A percentile compares a stretch with the other conserved stretches of the same genome.
Conservation (phyloP, 2,329 filamentous ascomycete species). For the Phyllosticta capitalensis region DNA sequence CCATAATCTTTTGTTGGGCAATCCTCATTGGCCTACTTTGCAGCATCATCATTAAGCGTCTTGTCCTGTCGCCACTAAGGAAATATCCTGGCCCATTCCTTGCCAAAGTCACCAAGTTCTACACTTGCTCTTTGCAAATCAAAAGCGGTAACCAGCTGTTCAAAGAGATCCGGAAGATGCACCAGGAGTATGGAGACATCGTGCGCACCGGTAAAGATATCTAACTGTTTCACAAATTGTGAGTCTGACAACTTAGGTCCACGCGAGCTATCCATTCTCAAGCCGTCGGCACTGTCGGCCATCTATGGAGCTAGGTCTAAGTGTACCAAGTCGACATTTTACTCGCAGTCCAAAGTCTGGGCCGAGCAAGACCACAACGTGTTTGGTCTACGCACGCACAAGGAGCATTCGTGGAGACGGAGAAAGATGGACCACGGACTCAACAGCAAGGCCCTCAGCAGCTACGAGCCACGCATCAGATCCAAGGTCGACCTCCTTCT, state of each 20-base stretch:
- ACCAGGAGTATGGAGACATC: conserved; percentile 9
- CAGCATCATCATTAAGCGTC: conserved; percentile 32
- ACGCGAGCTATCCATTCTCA: conserved; percentile 19
- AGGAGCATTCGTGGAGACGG: conserved; percentile 20
- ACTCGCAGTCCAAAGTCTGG: conserved; percentile 16
- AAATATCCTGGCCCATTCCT: conserved; percentile 13
- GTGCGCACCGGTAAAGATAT: conserved; percentile 13
- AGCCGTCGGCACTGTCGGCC: conserved; percentile 16
- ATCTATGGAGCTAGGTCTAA: conserved; percentile 25
- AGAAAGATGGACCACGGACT: conserved; percentile 26
- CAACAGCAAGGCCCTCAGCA: conserved; percentile 16
- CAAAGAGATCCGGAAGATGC: conserved; percentile 7
- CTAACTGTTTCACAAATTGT: not conserved
- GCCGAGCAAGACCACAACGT: conserved; percentile 14
- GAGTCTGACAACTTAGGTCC: conserved; percentile 8
- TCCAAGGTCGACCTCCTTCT: conserved; percentile 21
- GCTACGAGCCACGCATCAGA: conserved; percentile 26
- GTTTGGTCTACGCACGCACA: conserved; percentile 17
- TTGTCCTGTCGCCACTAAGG: conserved; percentile 31
- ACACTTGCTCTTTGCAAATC: not conserved
- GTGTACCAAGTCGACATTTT: conserved; percentile 23
- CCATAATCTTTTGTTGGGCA: not conserved
- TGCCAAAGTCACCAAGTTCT: conserved; percentile 6
- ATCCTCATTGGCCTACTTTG: conserved; percentile 12
- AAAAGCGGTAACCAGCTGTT: conserved; percentile 1